These are phyloP conservation scores for Sisymbrium irio DNA, from an alignment of 345 rosid genomes.

Conservation along the genomic window DNA sequence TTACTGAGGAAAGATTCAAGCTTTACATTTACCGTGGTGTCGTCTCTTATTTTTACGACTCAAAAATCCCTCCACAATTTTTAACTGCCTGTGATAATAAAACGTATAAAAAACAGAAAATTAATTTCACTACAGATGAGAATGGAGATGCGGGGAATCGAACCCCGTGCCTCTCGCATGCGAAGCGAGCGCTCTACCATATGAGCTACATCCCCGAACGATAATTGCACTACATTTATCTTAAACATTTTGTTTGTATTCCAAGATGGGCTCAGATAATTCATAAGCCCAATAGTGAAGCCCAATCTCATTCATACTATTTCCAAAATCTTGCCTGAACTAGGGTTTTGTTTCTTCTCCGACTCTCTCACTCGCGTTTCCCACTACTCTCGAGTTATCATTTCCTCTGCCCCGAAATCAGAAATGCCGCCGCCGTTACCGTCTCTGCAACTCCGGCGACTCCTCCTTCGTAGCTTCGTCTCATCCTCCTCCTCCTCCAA, in stretches of 20 bases:
- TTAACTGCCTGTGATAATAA: no score
- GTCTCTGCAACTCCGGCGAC: constrained; percentile 53
- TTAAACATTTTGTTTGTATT: no score
- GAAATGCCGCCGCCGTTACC: constrained; percentile 56
- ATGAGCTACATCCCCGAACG: constrained; percentile 34
- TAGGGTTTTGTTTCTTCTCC: constrained; percentile 23
- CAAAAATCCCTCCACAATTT: no score
- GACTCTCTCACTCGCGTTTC: background rate
- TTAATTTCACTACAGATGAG: no score
- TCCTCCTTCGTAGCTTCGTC: constrained; percentile 33
- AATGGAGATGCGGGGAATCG: constrained; percentile 99
- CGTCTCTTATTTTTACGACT: no score
- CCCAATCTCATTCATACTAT: background rate
- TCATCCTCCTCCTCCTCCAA: constrained; percentile 28
- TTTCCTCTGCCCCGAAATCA: constrained; percentile 17
- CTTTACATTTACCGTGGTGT: background rate
- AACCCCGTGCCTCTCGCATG: constrained; percentile 99
- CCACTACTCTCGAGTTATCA: background rate
- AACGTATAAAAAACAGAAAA: no score
- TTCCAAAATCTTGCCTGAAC: background rate
- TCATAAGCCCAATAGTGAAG: background rate
- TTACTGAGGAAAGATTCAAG: background rate
- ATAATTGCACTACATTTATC: no score
- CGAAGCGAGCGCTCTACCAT: constrained; percentile 97
- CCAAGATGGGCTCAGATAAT: background rate